Base-by-base conservation (phyloP, 768 basidiomycete genomes). In the Calvatia gigantea region DNA sequence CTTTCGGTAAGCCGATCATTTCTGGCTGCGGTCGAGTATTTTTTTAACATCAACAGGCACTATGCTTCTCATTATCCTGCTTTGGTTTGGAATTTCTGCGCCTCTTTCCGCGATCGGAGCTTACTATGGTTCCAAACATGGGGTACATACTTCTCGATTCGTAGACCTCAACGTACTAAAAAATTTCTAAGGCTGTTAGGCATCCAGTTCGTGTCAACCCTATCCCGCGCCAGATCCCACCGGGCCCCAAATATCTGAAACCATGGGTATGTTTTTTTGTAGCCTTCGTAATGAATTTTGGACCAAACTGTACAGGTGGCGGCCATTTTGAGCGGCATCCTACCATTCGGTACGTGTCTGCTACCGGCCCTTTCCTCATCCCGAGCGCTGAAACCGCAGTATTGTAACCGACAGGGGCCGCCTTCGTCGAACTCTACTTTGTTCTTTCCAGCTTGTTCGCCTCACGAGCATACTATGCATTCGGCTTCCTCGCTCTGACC, bases 221-320 rank as follows among this genome's bases (percentile, higher is more conserved):
- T 54, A 98, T 98, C 55, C 96, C 96, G 12, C 82, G 95, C n/a
- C 96, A 98, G 68, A 94, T 98, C 53, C 96, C 96, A 0, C 90
- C 91, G 9, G 69, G 76, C 7, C 92, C 91, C 23, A 90, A 84
- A 67, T 95, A 97, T 67, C 82, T 97, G 44, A 80, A 78, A 42
- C 87, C 87, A 60, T 87, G 86, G 86, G 91, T 90, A 68, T 48
- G 77, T 73, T 38, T 33, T 52, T 32, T 21, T 42, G 2, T 9
- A 11, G 14, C 4, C 43, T 23, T 39, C 51, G 2, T 52, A 31
- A 31, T 57, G 55, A 38, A n/a, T n/a, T n/a, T n/a, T n/a, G n/a
- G n/a, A n/a, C n/a, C n/a, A n/a, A n/a, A n/a, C 57, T 27, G 60
- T 59, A 21, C 61, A 81, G 89, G 81, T 82, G 32, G 79, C 93